Evolutionary conservation across 208 protist species (phyloP), one percentile per base, ranked within the genome.

Genomic region (Leishmania arabica): DNA sequence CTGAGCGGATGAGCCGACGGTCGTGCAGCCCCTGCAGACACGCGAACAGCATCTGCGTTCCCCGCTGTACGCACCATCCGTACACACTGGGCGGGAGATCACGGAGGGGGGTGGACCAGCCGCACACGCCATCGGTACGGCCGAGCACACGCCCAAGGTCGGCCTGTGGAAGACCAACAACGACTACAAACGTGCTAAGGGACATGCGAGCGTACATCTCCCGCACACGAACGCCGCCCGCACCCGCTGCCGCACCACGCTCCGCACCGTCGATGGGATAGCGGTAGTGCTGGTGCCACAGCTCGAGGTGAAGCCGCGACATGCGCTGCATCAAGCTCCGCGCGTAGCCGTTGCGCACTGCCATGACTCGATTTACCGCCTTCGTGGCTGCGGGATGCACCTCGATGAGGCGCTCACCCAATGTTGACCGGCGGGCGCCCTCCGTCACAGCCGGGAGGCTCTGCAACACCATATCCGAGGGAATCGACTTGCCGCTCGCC

Each of bases 171-270:
- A 97, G 58, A 11, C 95, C 95, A n/a, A 93, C 79, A 11, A 95
- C 88, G 56, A 97, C 83, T 78, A 92, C 95, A 74, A 95, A 96
- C 4, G 93, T 94, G 80, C 95, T 96, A 56, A 97, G 79, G 27
- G 84, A 83, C 93, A 97, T 95, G 83, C 91, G 86, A 1, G 90
- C 81, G 37, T 89, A 77, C 75, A 97, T 84, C 4, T 85, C 79
- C 24, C 75, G 80, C 69, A 92, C 75, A 37, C 81, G 81, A 49
- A 93, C 78, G 17, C 45, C 45, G 0, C 24, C 71, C 11, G 21
- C 45, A 15, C 24, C 42, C 3, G n/a, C 42, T 72, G 68, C 42
- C 37, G 42, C 17, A n/a, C 65, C 7, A 42, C 37, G 17, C 19
- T 0, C 65, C 40, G 65, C 42, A 49, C 8, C 71, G n/a, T 49